Evolutionary conservation across 83 land plant species (phyloP).

Genomic region (Picea engelmannii): DNA sequence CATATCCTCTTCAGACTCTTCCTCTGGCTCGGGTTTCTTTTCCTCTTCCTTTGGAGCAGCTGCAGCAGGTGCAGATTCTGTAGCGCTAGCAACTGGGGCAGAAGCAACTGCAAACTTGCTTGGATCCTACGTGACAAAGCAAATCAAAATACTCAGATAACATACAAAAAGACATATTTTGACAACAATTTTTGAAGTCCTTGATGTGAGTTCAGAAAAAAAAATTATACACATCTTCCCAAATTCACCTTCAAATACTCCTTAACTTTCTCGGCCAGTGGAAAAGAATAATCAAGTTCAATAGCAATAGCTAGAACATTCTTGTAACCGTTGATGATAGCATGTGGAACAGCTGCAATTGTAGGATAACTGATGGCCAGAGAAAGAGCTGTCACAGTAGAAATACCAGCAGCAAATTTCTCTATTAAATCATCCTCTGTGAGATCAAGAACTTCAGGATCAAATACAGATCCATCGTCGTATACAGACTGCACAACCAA

Average conservation of each 20-base stretch:
- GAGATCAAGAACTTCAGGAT: conserved; percentile 81
- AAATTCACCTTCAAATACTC: conserved; percentile 63
- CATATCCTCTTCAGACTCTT: conserved; percentile 91
- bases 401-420: conserved; percentile 73
- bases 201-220: background rate
- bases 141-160: background rate
- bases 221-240: too few species aligned
- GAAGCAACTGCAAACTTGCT: conserved; percentile 85
- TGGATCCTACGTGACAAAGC: conserved; percentile 62
- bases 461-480: conserved; percentile 75
- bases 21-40: conserved; percentile 71
- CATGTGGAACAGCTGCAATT: conserved; percentile 85
- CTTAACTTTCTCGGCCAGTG: conserved; percentile 77
- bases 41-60: conserved; percentile 53
- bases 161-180: background rate
- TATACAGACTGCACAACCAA: conserved; percentile 64
- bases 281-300: conserved; percentile 76
- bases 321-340: conserved; percentile 80
- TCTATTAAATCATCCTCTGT: conserved; percentile 75
- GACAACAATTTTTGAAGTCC: background rate
- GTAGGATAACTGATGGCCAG: conserved; percentile 80
- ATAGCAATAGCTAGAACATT: conserved; percentile 77
- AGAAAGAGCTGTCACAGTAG: conserved; percentile 75
- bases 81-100: conserved; percentile 38
- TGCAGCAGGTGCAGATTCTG: conserved; percentile 43